Percentiles rank a stretch among this genome's conserved stretches.
Conservation (phyloP, 2,329 filamentous ascomycete species). For the Aspergillus flavus region DNA sequence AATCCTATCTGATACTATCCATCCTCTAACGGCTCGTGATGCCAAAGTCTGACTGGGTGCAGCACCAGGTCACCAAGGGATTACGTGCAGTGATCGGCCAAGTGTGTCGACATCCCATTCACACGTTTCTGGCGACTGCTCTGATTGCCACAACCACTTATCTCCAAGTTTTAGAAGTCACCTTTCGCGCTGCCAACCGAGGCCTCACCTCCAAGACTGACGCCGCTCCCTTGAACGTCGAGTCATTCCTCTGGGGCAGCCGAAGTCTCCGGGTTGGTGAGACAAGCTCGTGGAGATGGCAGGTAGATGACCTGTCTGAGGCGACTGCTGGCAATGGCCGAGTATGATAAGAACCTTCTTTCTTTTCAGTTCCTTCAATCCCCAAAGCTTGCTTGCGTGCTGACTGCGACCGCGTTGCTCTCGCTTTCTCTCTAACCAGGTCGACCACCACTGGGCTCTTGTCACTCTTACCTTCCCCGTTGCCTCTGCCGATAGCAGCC, state of each 20-base stretch:
- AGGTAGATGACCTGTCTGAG: not conserved
- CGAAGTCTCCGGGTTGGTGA: not conserved
- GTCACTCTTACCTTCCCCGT: not conserved
- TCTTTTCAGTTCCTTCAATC: not conserved
- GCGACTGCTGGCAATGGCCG: not conserved
- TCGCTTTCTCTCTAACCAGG: not conserved
- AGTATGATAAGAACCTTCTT: not conserved
- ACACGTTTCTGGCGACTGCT: not conserved
- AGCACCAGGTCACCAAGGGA: not conserved
- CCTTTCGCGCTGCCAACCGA: not conserved
- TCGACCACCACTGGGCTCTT: not conserved
- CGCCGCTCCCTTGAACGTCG: not conserved
- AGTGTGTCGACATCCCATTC: not conserved
- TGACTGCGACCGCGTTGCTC: not conserved
- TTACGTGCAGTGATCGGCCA: not conserved
- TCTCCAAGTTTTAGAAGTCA: not conserved
- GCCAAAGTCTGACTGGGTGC: not conserved
- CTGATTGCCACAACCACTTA: not conserved
- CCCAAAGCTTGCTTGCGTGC: too few species aligned
- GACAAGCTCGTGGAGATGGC: not conserved
- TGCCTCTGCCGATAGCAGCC: not conserved
- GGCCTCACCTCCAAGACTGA: not conserved
- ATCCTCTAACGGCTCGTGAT: too few species aligned
- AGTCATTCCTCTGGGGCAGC: not conserved
- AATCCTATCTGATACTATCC: too few species aligned